phyloP scores from a whole-genome alignment of 345 rosid species.

The Corchorus olitorius region DNA sequence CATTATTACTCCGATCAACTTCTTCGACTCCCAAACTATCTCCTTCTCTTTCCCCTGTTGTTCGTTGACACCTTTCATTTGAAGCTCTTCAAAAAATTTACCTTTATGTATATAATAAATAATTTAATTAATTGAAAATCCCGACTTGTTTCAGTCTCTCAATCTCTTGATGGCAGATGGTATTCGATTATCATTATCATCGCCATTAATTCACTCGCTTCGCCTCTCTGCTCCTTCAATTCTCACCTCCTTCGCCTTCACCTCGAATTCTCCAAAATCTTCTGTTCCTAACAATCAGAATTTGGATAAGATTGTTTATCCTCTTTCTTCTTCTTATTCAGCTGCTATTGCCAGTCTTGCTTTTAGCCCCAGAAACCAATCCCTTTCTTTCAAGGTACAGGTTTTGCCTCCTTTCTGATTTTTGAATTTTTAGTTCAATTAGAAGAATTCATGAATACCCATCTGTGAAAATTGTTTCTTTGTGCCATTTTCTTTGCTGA shows the following conservation, averaged over 20 bases:
- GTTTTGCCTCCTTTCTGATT: background rate
- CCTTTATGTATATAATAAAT: background rate
- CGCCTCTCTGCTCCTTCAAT: conserved; percentile 6
- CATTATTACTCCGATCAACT: background rate
- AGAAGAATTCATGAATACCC: background rate
- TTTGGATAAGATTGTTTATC: background rate
- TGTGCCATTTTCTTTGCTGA: background rate
- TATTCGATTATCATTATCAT: background rate
- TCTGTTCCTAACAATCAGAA: background rate
- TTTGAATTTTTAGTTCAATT: background rate
- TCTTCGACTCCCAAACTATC: background rate
- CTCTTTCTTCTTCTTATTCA: background rate
- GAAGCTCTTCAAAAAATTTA: background rate
- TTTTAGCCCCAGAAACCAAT: conserved; percentile 8
- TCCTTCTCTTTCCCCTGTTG: background rate
- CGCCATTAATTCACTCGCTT: conserved; percentile 15
- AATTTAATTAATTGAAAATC: no score
- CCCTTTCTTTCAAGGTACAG: conserved; percentile 17
- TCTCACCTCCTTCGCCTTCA: background rate
- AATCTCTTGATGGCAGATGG: conserved; percentile 21
- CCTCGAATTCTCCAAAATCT: background rate
- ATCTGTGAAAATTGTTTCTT: background rate
- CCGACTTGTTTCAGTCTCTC: background rate
- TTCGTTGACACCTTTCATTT: background rate
- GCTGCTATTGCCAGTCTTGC: background rate